These are phyloP conservation scores for Chaetomiaceae sp. DNA, from an alignment of 2,329 filamentous ascomycete species.

Conservation along the genomic window DNA sequence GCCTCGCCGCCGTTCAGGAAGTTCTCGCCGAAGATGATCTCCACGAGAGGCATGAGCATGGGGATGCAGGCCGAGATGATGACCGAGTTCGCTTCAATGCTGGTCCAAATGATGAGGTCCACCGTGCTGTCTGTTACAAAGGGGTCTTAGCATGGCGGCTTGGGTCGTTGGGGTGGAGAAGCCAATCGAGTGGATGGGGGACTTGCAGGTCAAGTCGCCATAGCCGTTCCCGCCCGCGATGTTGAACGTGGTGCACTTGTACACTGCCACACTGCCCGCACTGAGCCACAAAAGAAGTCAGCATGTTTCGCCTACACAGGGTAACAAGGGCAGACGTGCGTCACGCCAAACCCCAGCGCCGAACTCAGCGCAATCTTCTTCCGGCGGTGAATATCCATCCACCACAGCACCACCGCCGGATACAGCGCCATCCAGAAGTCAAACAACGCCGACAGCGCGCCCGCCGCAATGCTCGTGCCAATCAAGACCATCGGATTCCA, in stretches of 20 bases:
- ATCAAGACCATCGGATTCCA: not conserved
- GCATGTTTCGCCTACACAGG: too few species aligned
- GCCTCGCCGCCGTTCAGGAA: not conserved
- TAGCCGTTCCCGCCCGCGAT: not conserved
- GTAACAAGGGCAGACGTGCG: not conserved
- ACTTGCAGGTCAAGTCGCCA: not conserved
- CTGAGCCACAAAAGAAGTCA: not conserved
- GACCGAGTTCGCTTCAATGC: not conserved
- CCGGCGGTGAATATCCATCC: not conserved
- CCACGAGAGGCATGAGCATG: not conserved
- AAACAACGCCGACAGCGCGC: not conserved
- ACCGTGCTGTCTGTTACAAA: too few species aligned
- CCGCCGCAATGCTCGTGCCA: too few species aligned
- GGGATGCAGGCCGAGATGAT: not conserved
- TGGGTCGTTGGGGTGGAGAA: not conserved
- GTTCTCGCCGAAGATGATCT: not conserved
- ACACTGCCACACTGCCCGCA: not conserved
- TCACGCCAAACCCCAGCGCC: not conserved
- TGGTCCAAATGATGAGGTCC: not conserved
- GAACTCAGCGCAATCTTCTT: not conserved
- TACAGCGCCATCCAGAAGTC: not conserved
- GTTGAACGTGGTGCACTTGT: not conserved
- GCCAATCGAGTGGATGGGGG: not conserved
- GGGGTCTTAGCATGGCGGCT: too few species aligned
- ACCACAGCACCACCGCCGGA: not conserved